Evolutionary conservation across 805 yeast genomes (phyloP).

Genomic region (Spathaspora passalidarum): DNA sequence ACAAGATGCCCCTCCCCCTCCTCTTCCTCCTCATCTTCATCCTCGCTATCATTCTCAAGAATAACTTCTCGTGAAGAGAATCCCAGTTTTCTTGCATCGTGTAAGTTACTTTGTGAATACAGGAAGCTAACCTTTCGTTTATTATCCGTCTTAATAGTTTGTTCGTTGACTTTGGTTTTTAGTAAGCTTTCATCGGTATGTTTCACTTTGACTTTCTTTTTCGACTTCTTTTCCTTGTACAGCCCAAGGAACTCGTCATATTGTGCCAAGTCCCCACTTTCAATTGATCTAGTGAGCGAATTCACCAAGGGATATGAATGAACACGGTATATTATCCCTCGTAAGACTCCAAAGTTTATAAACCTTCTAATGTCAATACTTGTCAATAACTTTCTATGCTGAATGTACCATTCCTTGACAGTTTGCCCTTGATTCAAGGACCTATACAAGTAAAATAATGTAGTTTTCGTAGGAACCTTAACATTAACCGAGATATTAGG

Average conservation of each 20-base stretch:
- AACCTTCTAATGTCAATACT: constrained; percentile 82
- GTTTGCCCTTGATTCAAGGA: constrained; percentile 76
- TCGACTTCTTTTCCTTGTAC: constrained; percentile 2
- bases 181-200: constrained; percentile 12
- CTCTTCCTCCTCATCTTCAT: constrained; percentile 12
- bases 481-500: constrained; percentile 9
- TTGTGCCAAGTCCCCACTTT: constrained; percentile 16
- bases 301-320: constrained; percentile 67
- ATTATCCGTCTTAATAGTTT: constrained; percentile 15
- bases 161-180: constrained; percentile 20
- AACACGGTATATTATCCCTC: constrained; percentile 80
- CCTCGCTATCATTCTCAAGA: constrained; percentile 10
- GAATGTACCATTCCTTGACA: constrained; percentile 77
- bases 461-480: constrained; percentile 58
- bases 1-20: neutral
- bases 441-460: constrained; percentile 69
- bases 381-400: constrained; percentile 53
- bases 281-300: constrained; percentile 36
- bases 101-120: constrained; percentile 1
- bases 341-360: constrained; percentile 79
- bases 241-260: constrained; percentile 6
- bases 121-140: constrained; percentile 33
- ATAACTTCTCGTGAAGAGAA: constrained; percentile 10
- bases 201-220: neutral
- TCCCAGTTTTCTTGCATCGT: neutral